Evolutionary conservation across 768 basidiomycete species (phyloP).

Genomic region (Pleurotus cornucopiae): DNA sequence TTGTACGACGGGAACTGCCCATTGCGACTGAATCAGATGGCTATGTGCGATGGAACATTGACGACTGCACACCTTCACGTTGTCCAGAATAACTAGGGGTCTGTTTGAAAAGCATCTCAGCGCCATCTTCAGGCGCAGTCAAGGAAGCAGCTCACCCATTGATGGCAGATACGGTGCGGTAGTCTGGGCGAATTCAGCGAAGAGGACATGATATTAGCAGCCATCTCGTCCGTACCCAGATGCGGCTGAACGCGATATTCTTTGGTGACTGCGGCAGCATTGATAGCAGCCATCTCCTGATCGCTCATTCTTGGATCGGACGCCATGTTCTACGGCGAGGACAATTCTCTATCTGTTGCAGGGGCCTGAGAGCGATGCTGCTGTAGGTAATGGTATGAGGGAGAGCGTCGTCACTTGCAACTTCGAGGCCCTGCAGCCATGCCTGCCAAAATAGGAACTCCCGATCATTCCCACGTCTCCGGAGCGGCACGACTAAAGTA

Average conservation of each 20-base stretch:
- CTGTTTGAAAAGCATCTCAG: conserved; percentile 34
- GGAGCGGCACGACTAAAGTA: neutral
- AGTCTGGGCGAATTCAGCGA: conserved; percentile 52
- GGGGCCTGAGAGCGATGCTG: too few relatives aligned
- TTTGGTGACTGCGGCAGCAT: conserved; percentile 84
- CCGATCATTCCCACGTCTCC: conserved; percentile 3
- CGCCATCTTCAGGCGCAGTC: neutral
- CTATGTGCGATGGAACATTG: neutral
- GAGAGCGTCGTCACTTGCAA: too few relatives aligned
- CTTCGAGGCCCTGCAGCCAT: neutral
- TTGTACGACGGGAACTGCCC: conserved; percentile 93
- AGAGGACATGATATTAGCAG: conserved; percentile 5
- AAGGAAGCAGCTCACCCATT: conserved; percentile 65
- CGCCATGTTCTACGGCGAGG: conserved; percentile 28
- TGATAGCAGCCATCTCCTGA: conserved; percentile 72
- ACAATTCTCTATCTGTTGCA: neutral
- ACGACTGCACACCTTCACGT: conserved; percentile 76
- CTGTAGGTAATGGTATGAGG: too few relatives aligned
- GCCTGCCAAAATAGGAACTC: neutral
- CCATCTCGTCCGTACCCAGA: conserved; percentile 53
- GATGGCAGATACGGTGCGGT: conserved; percentile 97
- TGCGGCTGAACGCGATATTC: conserved; percentile 89
- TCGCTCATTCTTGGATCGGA: conserved; percentile 61
- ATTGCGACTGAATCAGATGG: conserved; percentile 2
- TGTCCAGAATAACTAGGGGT: conserved; percentile 94